Percentiles rank a stretch among this genome's conserved stretches.
Evolutionary conservation across 2,329 filamentous ascomycete genomes (phyloP).

Genomic region (Ceratocystis papillata): DNA sequence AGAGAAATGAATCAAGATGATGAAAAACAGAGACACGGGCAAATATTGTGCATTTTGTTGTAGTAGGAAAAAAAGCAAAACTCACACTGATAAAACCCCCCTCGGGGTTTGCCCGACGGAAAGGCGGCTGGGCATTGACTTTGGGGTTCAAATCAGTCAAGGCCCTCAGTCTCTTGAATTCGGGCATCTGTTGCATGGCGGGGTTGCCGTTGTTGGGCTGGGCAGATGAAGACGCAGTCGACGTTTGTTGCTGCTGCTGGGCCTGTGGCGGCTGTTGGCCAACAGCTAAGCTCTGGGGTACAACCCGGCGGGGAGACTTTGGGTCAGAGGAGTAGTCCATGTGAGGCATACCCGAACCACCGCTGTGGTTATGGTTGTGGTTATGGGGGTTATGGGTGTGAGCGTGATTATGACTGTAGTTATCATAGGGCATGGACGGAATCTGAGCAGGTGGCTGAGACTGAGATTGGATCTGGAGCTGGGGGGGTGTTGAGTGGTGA

Average conservation of each 20-base stretch:
- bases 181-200: constrained; percentile 63
- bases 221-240: background rate
- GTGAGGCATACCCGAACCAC: constrained; percentile 41
- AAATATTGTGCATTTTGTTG: background rate
- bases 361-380: constrained; percentile 8
- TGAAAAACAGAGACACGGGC: background rate
- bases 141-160: constrained; percentile 67
- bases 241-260: constrained; percentile 23
- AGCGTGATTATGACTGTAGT: constrained; percentile 39
- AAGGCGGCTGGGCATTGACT: constrained; percentile 78
- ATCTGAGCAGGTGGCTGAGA: constrained; percentile 20
- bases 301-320: constrained; percentile 48
- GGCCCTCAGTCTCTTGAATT: constrained; percentile 69
- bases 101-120: constrained; percentile 87
- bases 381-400: no score
- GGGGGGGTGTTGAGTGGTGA: constrained; percentile 22
- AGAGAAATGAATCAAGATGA: background rate
- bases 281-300: constrained; percentile 33
- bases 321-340: constrained; percentile 46
- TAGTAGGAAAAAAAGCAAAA: constrained; percentile 16
- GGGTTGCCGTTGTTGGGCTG: constrained; percentile 31
- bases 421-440: constrained; percentile 43
- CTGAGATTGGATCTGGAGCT: constrained; percentile 22
- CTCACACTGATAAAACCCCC: constrained; percentile 95
- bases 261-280: constrained; percentile 27